These are phyloP conservation scores for Lupinus albus DNA, from an alignment of 306 rosid species.

Conservation along the genomic window DNA sequence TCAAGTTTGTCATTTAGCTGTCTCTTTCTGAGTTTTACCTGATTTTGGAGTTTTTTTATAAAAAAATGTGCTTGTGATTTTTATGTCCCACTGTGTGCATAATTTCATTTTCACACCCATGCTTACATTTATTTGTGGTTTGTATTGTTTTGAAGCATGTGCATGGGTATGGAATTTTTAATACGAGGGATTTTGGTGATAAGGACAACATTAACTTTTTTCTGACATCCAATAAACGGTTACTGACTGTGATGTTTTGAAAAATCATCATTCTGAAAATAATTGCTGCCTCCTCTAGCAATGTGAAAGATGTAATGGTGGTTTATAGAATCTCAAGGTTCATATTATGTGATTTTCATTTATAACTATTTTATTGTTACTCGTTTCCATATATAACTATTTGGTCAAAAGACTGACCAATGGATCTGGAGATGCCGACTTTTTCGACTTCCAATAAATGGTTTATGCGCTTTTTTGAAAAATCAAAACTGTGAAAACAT, in stretches of 20 bases:
- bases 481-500: constrained; percentile 9
- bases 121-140: background rate
- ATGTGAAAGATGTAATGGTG: no score
- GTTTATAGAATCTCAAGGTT: no score
- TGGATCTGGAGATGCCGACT: background rate
- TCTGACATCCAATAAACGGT: constrained; percentile 8
- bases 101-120: background rate
- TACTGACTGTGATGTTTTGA: constrained; percentile 13
- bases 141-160: constrained; percentile 5
- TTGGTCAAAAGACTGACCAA: no score
- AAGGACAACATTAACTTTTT: background rate
- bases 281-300: background rate
- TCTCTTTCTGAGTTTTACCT: background rate
- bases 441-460: constrained; percentile 18
- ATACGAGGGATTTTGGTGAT: constrained; percentile 4
- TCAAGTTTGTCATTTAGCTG: constrained; percentile 14
- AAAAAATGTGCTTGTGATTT: constrained; percentile 2
- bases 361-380: no score
- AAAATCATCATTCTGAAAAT: constrained; percentile 2
- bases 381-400: no score
- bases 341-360: no score
- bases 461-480: constrained; percentile 12
- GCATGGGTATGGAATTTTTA: constrained; percentile 10
- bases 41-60: background rate
- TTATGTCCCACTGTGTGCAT: background rate